A percentile compares a stretch with the other conserved stretches of the same genome.
Evolutionary conservation across 371 early-diverging fungal species (phyloP).

Genomic region (Syncephalastrum racemosum): DNA sequence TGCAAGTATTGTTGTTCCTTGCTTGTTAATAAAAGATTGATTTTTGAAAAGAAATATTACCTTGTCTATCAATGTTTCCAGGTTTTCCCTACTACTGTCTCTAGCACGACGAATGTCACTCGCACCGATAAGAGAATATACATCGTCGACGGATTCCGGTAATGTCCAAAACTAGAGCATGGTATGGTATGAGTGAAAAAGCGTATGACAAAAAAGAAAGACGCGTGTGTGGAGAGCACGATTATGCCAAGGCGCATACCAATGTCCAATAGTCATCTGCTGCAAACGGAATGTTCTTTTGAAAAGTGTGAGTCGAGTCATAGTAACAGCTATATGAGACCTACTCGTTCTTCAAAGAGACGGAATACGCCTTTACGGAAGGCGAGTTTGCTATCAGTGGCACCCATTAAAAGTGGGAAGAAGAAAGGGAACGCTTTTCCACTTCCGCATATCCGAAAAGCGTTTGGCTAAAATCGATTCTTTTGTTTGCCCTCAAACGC

Average conservation of each 20-base stretch:
- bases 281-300: constrained; percentile 62
- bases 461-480: not conserved
- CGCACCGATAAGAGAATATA: constrained; percentile 82
- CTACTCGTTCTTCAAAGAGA: constrained; percentile 77
- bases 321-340: constrained; percentile 10
- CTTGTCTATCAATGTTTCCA: constrained; percentile 71
- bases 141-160: constrained; percentile 82
- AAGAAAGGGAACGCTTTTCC: constrained; percentile 6
- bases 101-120: constrained; percentile 79
- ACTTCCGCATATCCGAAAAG: constrained; percentile 1
- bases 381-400: constrained; percentile 83
- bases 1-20: not conserved
- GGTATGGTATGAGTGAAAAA: not conserved
- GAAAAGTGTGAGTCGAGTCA: not conserved
- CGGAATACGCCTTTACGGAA: constrained; percentile 86
- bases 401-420: constrained; percentile 66
- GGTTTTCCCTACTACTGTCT: constrained; percentile 71
- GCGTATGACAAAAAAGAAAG: not conserved
- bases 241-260: constrained; percentile 15
- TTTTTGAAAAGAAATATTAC: constrained; percentile 25
- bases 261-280: constrained; percentile 72
- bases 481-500: not conserved
- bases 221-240: not conserved
- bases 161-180: constrained; percentile 69
- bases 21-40: no score